Base-by-base conservation (phyloP, 441 rosid genomes). In the Gossypium schwendimanii region DNA sequence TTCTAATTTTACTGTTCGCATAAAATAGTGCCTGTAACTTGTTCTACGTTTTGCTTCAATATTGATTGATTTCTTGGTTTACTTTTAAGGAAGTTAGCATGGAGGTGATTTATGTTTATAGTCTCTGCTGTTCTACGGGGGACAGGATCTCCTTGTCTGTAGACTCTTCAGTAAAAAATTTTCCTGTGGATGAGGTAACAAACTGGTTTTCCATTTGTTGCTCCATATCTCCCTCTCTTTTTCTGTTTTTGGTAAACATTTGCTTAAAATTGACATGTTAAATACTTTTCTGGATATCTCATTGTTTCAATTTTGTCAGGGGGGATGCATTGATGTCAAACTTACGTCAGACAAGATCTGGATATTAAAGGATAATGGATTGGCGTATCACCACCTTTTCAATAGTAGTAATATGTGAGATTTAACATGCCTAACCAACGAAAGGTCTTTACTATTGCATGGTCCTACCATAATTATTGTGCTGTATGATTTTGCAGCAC, bases 291-390 rank as follows among this genome's bases (percentile, higher is more conserved):
- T 59, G 15, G 69, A 21, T 72, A 58, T 74, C 59, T 72, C 71
- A 70, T 68, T 78, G 54, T 15, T 76, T 60, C 78, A 28, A 31
- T 75, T 76, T 77, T 73, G 10, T 73, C 80, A 96, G 99, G 99
- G 93, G 23, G 83, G 55, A 72, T 87, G 90, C 80, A 69, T 91
- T 79, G 98, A 93, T 81, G 87, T 89, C 83, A 84, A 84, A 73
- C 80, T 93, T 82, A 78, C 94, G 41, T 86, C 91, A 31, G 84
- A 91, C 75, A 85, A 80, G 76, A 89, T 96, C 72, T 93, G 91
- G 90, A 86, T 80, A 78, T 77, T 96, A 67, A 88, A 84, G 79
- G 94, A 88, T 58, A 81, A 80, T 84, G 93, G 86, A 79, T 76
- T 96, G 80, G 73, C 81, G 39, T 81, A 76, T 72, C 83, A 86